Percentiles rank a stretch among this genome's conserved stretches.
Evolutionary conservation across 1,284 basidiomycete species (phyloP).

Genomic region (Peniophora sp.): DNA sequence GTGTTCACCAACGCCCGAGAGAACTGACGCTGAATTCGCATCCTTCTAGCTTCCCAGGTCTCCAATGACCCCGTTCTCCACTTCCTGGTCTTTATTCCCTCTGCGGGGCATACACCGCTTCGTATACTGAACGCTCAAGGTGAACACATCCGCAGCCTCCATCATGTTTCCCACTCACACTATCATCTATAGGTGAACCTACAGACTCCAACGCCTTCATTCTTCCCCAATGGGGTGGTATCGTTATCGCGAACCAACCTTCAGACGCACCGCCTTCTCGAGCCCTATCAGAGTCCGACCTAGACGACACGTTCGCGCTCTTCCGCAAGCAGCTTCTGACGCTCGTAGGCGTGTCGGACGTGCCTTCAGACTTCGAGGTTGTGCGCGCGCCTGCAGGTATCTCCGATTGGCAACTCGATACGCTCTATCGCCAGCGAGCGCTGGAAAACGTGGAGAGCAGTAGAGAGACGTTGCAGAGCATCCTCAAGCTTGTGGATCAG

Average conservation of each 20-base stretch:
- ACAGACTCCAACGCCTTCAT: slow-evolving; percentile 68
- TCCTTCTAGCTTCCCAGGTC: slow-evolving; percentile 52
- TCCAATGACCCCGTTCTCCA: slow-evolving; percentile 91
- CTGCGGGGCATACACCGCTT: slow-evolving; percentile 60
- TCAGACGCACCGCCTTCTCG: slow-evolving; percentile 17
- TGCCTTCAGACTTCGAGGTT: slow-evolving; percentile 38
- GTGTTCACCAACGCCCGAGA: neutral
- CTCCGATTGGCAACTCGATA: slow-evolving; percentile 74
- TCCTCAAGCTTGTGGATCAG: slow-evolving; percentile 73
- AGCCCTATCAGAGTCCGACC: slow-evolving; percentile 32
- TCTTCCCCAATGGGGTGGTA: slow-evolving; percentile 93
- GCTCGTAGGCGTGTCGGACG: slow-evolving; percentile 70
- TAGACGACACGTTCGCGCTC: slow-evolving; percentile 55
- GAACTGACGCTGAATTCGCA: slow-evolving; percentile 2
- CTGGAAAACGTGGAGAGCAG: slow-evolving; percentile 63
- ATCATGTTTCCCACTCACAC: neutral
- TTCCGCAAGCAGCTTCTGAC: slow-evolving; percentile 73
- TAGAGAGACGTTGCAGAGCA: slow-evolving; percentile 72
- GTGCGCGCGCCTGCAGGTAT: slow-evolving; percentile 22
- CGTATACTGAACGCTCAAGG: slow-evolving; percentile 55
- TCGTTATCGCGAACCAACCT: slow-evolving; percentile 71
- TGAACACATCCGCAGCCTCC: slow-evolving; percentile 15
- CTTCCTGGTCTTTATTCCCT: slow-evolving; percentile 88
- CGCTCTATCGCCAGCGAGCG: slow-evolving; percentile 65
- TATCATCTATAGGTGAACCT: slow-evolving; percentile 21